Percentiles rank a stretch among this genome's conserved stretches.
Conservation (phyloP, 2,329 filamentous ascomycete species). For the Penicillium verrucosum region DNA sequence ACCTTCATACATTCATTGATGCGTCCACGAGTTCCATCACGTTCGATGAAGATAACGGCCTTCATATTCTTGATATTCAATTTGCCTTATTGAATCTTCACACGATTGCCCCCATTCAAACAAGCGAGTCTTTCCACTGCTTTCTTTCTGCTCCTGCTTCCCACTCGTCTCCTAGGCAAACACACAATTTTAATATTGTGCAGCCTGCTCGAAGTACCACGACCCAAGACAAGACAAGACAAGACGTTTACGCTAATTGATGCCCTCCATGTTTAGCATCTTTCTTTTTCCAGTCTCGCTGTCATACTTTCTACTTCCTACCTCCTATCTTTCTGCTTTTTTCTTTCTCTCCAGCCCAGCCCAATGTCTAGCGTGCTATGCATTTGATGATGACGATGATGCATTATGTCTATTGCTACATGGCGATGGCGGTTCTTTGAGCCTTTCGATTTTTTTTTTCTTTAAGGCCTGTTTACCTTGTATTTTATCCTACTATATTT, state of each 20-base stretch:
- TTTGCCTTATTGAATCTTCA: background rate
- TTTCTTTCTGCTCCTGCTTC: background rate
- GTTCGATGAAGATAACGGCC: conserved; percentile 19
- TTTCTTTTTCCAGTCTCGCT: background rate
- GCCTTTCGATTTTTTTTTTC: background rate
- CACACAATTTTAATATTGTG: conserved; percentile 4
- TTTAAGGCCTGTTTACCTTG: background rate
- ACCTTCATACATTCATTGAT: conserved; percentile 6
- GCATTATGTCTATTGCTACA: conserved; percentile 1
- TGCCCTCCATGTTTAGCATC: conserved; percentile 11
- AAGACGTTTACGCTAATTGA: conserved; percentile 11
- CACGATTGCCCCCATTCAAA: background rate
- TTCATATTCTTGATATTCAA: conserved; percentile 4
- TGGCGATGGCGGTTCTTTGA: conserved; percentile 3
- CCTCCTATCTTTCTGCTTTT: background rate
- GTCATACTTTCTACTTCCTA: background rate
- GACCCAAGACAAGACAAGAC: conserved; percentile 12
- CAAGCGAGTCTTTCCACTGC: background rate
- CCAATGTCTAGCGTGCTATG: conserved; percentile 11
- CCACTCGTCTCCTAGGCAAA: background rate
- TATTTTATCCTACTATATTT: background rate
- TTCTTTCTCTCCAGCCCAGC: background rate
- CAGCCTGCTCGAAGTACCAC: background rate
- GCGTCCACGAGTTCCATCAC: conserved; percentile 19
- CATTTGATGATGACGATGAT: conserved; percentile 5